Base-by-base conservation (phyloP, 495 filamentous ascomycete species). In the Penicillium longicatenatum region DNA sequence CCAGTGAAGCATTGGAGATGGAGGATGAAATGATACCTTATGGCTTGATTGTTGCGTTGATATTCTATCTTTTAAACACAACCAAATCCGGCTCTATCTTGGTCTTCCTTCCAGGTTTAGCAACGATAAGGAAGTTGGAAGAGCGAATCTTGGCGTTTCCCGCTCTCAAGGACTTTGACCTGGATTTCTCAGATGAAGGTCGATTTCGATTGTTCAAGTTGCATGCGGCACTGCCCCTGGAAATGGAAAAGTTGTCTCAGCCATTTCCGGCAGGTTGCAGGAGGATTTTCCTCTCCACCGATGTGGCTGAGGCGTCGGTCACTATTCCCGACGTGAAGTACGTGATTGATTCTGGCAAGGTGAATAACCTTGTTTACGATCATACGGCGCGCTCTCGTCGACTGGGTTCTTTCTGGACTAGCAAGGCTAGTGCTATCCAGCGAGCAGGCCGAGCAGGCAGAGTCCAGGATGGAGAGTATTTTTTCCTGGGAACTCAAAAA, bases 261-360 rank as follows among this genome's bases (percentile, higher is more conserved):
- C 62, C 74, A 6, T 65, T 77, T 9, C 78, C 79, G 16, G 29
- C 60, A 45, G 82, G 80, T 19, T 81, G 80, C 42, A 73, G 84
- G 39, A 79, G 84, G 57, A 74, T 86, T 26, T 79, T 86, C 41
- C 67, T 86, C 11, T 71, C 83, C 11, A 86, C 84, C 0, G 84
- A 86, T 59, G 80, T 86, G 50, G 82, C 83, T 3, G 84, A 86
- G 61, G 85, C 84, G 0, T 85, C 83, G 5, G 63, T 86, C 29
- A 86, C 84, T 3, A 79, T 86, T 39, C 78, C 83, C 10, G 84
- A 86, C 55, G 81, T 86, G 26, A 73, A 75, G 53, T 80, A 76
- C 57, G 82, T 86, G 17, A 69, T 86, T 29, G 84, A 86, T 57
- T 69, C 74, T 16, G 84, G 83, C 20, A 84, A 82, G 59, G 63